These are phyloP conservation scores for Entomortierella lignicola DNA, from an alignment of 192 early-diverging fungal species.

Conservation along the genomic window DNA sequence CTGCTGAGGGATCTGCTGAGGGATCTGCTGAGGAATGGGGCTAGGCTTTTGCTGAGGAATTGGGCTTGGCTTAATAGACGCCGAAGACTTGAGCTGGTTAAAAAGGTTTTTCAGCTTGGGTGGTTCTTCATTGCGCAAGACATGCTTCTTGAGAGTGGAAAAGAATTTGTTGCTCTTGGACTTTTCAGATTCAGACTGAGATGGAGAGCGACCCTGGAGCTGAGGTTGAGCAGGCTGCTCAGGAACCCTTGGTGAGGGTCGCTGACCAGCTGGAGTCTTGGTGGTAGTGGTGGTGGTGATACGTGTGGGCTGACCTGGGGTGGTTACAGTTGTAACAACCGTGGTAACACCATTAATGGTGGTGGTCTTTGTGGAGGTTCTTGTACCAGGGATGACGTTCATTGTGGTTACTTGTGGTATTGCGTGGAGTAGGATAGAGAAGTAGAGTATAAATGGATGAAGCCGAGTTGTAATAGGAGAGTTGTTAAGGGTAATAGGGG, in stretches of 20 bases:
- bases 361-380: constrained; percentile 47
- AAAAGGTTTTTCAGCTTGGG: constrained; percentile 17
- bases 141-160: constrained; percentile 22
- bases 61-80: no score
- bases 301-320: constrained; percentile 49
- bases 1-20: no score
- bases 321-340: constrained; percentile 31
- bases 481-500: neutral
- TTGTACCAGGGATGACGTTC: constrained; percentile 48
- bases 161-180: constrained; percentile 39
- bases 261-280: constrained; percentile 29
- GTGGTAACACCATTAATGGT: constrained; percentile 46
- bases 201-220: constrained; percentile 27
- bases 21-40: no score
- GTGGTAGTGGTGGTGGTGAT: constrained; percentile 38
- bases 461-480: neutral
- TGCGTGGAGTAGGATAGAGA: neutral
- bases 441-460: neutral
- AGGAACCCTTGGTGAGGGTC: constrained; percentile 15
- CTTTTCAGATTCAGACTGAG: constrained; percentile 16
- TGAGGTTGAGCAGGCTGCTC: constrained; percentile 5
- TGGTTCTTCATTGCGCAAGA: constrained; percentile 14
- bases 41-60: neutral
- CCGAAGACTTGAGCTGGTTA: neutral
- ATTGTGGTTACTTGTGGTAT: constrained; percentile 12